A percentile compares a stretch with the other conserved stretches of the same genome.
Evolutionary conservation across 495 filamentous ascomycete genomes (phyloP).

Genomic region (Aspergillus olivimuriae): DNA sequence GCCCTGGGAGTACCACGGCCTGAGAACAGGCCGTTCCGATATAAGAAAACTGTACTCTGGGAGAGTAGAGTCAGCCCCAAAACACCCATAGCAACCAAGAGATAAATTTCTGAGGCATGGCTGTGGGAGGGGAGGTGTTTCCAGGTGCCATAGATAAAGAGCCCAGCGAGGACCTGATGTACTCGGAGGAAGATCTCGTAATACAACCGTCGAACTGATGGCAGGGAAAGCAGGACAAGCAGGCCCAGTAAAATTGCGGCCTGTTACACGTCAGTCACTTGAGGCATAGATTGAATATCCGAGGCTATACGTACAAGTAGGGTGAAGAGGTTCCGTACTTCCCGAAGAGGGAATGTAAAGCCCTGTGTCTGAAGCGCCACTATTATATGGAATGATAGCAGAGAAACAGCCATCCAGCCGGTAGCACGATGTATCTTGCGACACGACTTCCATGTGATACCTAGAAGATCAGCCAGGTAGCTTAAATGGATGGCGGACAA

Average conservation of each 20-base stretch:
- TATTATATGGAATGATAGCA: constrained; percentile 11
- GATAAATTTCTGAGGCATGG: constrained; percentile 17
- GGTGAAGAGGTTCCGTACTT: constrained; percentile 12
- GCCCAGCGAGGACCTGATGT: constrained; percentile 21
- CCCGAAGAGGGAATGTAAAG: constrained; percentile 9
- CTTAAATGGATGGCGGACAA: constrained; percentile 18
- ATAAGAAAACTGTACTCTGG: constrained; percentile 14
- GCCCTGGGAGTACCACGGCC: constrained; percentile 12
- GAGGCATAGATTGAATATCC: background rate
- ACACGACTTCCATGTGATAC: constrained; percentile 13
- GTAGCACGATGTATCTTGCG: constrained; percentile 16
- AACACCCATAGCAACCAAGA: constrained; percentile 19
- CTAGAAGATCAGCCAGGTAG: constrained; percentile 21
- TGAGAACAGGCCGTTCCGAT: constrained; percentile 23
- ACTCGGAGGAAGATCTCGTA: constrained; percentile 30
- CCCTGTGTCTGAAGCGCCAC: constrained; percentile 3
- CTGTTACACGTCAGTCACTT: constrained; percentile 10
- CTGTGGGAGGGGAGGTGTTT: constrained; percentile 12
- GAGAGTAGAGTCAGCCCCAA: constrained; percentile 16
- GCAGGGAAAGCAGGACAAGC: constrained; percentile 16
- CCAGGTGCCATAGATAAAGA: constrained; percentile 23
- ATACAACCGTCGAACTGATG: constrained; percentile 15
- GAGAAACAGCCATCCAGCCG: constrained; percentile 11
- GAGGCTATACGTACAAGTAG: constrained; percentile 10
- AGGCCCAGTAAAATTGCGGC: constrained; percentile 9